phyloP scores from a whole-genome alignment of 2,329 filamentous ascomycete genomes.

The Lomentospora prolificans region DNA sequence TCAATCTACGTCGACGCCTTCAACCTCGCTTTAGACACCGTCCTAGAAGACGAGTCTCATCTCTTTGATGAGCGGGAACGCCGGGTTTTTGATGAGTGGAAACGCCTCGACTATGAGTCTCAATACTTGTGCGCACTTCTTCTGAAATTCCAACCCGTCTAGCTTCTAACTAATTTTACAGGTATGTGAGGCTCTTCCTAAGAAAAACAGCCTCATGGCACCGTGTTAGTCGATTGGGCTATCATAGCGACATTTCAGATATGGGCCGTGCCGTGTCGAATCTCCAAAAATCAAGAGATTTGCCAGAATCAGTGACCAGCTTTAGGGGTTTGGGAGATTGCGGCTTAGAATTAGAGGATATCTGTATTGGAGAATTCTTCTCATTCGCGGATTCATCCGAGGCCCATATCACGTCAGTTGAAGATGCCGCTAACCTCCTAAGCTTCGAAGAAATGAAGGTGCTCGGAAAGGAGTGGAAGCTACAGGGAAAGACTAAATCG shows the following conservation, averaged over 20 bases:
- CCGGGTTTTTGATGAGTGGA: conserved; percentile 70
- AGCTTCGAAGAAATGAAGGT: conserved; percentile 80
- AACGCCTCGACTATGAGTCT: conserved; percentile 63
- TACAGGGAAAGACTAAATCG: conserved; percentile 79
- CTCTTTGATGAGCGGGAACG: conserved; percentile 75
- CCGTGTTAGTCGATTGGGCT: conserved; percentile 65
- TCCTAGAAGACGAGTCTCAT: conserved; percentile 79
- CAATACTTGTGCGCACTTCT: conserved; percentile 66
- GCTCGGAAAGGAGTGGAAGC: conserved; percentile 76
- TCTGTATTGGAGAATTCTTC: conserved; percentile 47
- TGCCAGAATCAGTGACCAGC: conserved; percentile 34
- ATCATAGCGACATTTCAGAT: conserved; percentile 75
- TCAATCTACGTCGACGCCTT: conserved; percentile 98
- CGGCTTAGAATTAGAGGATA: conserved; percentile 29
- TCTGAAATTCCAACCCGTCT: background rate
- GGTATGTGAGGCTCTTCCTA: conserved; percentile 86
- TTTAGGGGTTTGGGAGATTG: conserved; percentile 15
- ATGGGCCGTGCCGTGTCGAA: conserved; percentile 53
- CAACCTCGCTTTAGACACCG: conserved; percentile 81
- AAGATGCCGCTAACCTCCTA: conserved; percentile 74
- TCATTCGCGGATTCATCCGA: conserved; percentile 73
- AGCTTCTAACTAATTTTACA: conserved; percentile 24
- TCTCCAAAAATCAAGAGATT: conserved; percentile 46
- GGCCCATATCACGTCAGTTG: conserved; percentile 61
- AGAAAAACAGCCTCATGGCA: conserved; percentile 91